phyloP scores from a whole-genome alignment of 148 eudicot species.

The Selenicereus undatus region DNA sequence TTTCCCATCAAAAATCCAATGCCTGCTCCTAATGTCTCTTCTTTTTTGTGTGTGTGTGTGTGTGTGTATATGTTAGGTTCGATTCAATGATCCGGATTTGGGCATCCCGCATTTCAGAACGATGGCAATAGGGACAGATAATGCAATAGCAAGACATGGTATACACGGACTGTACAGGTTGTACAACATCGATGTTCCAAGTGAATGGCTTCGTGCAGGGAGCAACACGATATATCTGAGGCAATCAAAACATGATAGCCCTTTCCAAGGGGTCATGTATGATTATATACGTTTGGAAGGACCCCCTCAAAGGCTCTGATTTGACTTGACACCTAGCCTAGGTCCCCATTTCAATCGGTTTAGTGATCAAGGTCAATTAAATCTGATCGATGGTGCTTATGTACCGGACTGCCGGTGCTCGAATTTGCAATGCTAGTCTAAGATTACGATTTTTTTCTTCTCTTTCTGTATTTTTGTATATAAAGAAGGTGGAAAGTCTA shows the following conservation, averaged over 20 bases:
- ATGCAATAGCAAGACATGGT: slow-evolving; percentile 64
- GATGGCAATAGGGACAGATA: slow-evolving; percentile 42
- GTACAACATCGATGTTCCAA: slow-evolving; percentile 30
- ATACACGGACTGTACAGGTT: slow-evolving; percentile 54
- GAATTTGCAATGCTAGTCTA: neutral
- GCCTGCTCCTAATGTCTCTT: neutral
- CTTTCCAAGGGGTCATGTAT: slow-evolving; percentile 50
- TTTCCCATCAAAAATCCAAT: neutral
- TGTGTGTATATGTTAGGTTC: slow-evolving; percentile 27
- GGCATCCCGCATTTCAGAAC: slow-evolving; percentile 36
- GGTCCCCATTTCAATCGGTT: neutral
- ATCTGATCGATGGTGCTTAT: no score
- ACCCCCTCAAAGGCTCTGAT: slow-evolving; percentile 25
- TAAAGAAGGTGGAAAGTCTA: neutral
- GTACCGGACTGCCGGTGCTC: no score
- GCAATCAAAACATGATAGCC: slow-evolving; percentile 34
- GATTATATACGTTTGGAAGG: slow-evolving; percentile 64
- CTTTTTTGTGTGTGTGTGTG: neutral
- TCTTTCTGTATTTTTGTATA: neutral
- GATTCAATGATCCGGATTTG: slow-evolving; percentile 40
- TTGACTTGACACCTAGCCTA: neutral
- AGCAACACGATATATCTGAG: slow-evolving; percentile 42
- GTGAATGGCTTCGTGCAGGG: slow-evolving; percentile 33
- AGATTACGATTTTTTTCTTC: neutral
- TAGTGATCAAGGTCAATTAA: neutral